These are phyloP conservation scores for Trichophaea hybrida DNA, from an alignment of 2,329 filamentous ascomycete genomes.

Conservation along the genomic window DNA sequence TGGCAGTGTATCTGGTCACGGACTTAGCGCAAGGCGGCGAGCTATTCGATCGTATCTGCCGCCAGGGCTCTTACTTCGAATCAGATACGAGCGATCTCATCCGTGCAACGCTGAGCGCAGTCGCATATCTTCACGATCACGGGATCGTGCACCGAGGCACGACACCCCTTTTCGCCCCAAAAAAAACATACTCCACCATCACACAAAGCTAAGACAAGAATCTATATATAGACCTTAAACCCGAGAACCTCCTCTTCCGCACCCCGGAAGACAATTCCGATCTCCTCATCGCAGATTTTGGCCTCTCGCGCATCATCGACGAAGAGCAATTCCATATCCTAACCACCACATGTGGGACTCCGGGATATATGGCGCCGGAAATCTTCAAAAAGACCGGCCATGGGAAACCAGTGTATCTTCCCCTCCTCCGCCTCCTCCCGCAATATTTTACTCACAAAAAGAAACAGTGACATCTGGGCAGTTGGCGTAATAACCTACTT, in stretches of 20 bases:
- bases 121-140: conserved; percentile 95
- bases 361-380: conserved; percentile 97
- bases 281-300: conserved; percentile 92
- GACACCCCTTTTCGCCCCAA: background rate
- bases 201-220: background rate
- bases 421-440: background rate
- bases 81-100: conserved; percentile 92
- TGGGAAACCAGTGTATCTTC: conserved; percentile 69
- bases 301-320: conserved; percentile 92
- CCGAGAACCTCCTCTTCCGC: conserved; percentile 90
- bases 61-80: conserved; percentile 97
- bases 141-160: conserved; percentile 75
- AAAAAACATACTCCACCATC: background rate
- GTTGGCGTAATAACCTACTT: conserved; percentile 99
- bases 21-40: conserved; percentile 93
- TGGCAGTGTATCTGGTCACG: conserved; percentile 70
- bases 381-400: conserved; percentile 99
- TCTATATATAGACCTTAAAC: conserved; percentile 59
- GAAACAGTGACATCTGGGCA: conserved; percentile 71
- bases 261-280: conserved; percentile 97
- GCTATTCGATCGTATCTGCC: conserved; percentile 94
- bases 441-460: background rate
- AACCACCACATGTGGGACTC: conserved; percentile 93
- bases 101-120: conserved; percentile 86
- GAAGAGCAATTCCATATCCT: conserved; percentile 96